Percentiles rank a stretch among this genome's conserved stretches.
Conservation (phyloP, 805 yeast genomes). For the Cyberlindnera euphorbiiphila region DNA sequence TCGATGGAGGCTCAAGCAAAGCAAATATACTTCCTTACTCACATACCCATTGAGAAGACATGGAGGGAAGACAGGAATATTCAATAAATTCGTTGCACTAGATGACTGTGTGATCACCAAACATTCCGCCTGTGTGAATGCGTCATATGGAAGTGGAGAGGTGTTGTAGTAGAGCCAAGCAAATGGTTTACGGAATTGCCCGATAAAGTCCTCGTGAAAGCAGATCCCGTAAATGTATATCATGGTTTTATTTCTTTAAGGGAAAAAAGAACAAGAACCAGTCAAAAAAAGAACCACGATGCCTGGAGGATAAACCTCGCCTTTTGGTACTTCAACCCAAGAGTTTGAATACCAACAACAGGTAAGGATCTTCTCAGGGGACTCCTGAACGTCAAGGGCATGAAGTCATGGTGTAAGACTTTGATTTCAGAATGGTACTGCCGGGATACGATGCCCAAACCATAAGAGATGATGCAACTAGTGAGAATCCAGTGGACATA, state of each 20-base stretch:
- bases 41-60: no score
- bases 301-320: background rate
- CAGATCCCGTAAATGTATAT: slow-evolving; percentile 14
- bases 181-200: background rate
- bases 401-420: slow-evolving; percentile 7
- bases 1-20: no score
- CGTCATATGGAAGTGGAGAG: no score
- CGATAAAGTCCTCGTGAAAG: slow-evolving; percentile 22
- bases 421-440: slow-evolving; percentile 3
- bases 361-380: background rate
- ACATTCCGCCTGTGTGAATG: no score
- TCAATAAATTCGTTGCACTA: no score
- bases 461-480: slow-evolving; percentile 3
- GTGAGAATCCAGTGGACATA: no score
- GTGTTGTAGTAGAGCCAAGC: no score
- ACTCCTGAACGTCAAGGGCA: no score
- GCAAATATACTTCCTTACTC: no score
- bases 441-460: slow-evolving; percentile 15
- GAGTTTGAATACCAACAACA: background rate
- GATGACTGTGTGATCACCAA: no score
- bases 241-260: slow-evolving; percentile 23
- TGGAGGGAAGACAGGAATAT: no score
- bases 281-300: slow-evolving; percentile 18
- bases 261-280: slow-evolving; percentile 18
- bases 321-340: background rate